Base-by-base conservation (phyloP, 768 basidiomycete species). In the Lactarius pseudohatsudake region DNA sequence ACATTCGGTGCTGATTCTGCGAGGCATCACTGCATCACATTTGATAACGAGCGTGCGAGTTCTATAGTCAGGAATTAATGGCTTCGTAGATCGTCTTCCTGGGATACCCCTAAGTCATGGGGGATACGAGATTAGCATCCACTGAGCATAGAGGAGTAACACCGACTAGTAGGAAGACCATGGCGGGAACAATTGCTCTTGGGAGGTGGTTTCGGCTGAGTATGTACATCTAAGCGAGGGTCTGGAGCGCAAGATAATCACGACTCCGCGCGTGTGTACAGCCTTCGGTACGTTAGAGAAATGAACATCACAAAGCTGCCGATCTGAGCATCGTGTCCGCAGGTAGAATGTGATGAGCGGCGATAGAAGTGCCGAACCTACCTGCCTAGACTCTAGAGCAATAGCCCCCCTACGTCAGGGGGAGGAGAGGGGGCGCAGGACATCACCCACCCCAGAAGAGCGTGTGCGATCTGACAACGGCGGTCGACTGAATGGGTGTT, bases 31-130 rank as follows among this genome's bases (percentile, higher is more conserved):
- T 13, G 50, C 22, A 26, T 53, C 50, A 26, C 50, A 53, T 53
- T 50, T 50, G 22, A 11, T 22, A 50, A 50, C 50, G 13, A 22
- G n/a, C 5, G 50, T 26, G 47, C 50, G 50, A 5, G 26, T 16
- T 26, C 50, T 53, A 53, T 53, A 15, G 50, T 53, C 26, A 53
- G 50, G 50, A 15, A 53, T 53, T 53, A 53, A 53, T 53, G 26
- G 47, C 13, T 53, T 7, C 47, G 22, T 50, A 50, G 47, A 26
- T 50, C 47, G 13, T 11, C 22, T 28, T 53, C 50, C 11, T 53
- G 50, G 43, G 50, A 53, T 13, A 26, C 50, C 50, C 50, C 50
- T 53, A 26, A 53, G 22, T 26, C 15, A 15, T 50, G 50, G 50
- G 13, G 13, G 3, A 53, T 26, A 7, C 11, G 22, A 26, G 50